phyloP scores from a whole-genome alignment of 2,329 filamentous ascomycete species.

The Endothia cerciana region DNA sequence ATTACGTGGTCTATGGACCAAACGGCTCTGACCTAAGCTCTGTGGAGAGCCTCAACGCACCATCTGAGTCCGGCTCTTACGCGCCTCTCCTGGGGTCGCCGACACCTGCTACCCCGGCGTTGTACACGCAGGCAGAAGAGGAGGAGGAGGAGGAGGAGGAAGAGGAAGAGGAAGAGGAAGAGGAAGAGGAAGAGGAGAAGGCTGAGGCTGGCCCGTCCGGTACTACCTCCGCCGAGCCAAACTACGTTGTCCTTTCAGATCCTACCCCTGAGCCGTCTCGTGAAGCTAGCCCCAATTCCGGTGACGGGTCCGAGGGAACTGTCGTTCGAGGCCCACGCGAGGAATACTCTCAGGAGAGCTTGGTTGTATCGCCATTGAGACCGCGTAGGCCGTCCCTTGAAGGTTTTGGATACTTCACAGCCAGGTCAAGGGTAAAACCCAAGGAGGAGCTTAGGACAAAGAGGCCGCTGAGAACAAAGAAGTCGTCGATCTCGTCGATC shows the following conservation, averaged over 20 bases:
- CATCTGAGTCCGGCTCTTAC: conserved; percentile 24
- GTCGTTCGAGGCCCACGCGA: conserved; percentile 40
- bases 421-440: conserved; percentile 45
- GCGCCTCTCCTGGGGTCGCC: conserved; percentile 20
- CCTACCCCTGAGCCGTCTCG: conserved; percentile 43
- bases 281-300: conserved; percentile 23
- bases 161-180: neutral
- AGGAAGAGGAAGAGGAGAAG: neutral
- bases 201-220: conserved; percentile 40
- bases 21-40: conserved; percentile 45
- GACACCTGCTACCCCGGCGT: conserved; percentile 1
- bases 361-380: conserved; percentile 59
- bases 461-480: conserved; percentile 54
- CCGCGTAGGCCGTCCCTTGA: conserved; percentile 54
- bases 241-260: conserved; percentile 58
- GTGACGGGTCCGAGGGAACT: conserved; percentile 43
- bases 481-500: conserved; percentile 60
- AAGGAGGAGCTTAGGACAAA: conserved; percentile 52
- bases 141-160: conserved; percentile 4
- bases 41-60: conserved; percentile 42
- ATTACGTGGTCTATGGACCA: conserved; percentile 52
- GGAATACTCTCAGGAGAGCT: conserved; percentile 64
- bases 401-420: conserved; percentile 52
- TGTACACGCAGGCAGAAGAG: conserved; percentile 18
- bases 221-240: conserved; percentile 49